Percentiles rank a stretch among this genome's conserved stretches.
Conservation (phyloP, 345 rosid species). For the Gynandropsis gynandra region DNA sequence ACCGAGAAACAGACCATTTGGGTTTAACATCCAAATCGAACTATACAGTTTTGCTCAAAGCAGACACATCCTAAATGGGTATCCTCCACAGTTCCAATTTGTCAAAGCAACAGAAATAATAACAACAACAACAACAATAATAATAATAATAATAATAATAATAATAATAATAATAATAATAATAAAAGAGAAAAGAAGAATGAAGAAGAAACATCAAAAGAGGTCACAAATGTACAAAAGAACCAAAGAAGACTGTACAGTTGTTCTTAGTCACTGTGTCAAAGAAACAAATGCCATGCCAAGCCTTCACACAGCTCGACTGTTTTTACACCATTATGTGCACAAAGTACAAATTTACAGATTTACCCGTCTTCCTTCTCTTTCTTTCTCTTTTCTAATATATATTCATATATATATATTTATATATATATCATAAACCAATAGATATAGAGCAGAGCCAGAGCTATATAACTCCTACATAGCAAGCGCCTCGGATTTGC, state of each 20-base stretch:
- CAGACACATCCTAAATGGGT: no score
- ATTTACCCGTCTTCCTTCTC: conserved; percentile 26
- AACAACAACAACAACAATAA: no score
- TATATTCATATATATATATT: conserved; percentile 17
- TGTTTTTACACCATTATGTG: conserved; percentile 30
- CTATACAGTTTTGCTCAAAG: no score
- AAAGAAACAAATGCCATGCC: conserved; percentile 22
- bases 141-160: no score
- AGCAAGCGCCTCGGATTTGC: conserved; percentile 79
- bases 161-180: background rate
- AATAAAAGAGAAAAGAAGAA: background rate
- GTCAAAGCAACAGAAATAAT: no score
- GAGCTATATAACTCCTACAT: conserved; percentile 20
- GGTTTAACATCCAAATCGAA: no score
- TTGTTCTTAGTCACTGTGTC: conserved; percentile 16
- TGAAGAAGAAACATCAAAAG: conserved; percentile 31
- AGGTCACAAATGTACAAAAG: conserved; percentile 30
- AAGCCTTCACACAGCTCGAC: conserved; percentile 12
- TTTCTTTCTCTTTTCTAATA: conserved; percentile 16
- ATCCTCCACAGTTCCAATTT: no score
- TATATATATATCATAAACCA: conserved; percentile 17
- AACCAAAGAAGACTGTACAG: conserved; percentile 24
- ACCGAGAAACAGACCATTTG: no score
- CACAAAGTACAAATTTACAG: conserved; percentile 32
- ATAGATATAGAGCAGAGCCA: no score